phyloP scores from a whole-genome alignment of 345 rosid species.

The Eucalyptus curtisii region DNA sequence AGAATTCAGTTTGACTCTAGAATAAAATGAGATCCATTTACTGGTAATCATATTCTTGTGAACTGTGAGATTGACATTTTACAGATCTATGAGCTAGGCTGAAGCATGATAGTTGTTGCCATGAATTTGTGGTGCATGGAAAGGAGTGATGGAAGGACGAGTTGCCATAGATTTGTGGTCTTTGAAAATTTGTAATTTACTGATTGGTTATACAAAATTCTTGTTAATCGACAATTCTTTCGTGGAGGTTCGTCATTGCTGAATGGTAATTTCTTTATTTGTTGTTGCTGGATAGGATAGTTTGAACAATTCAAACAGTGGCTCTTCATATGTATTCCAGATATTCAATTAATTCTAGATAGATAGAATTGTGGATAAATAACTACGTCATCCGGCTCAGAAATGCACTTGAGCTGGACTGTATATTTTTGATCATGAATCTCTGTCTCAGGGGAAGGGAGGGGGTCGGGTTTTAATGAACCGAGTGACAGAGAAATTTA shows the following conservation, averaged over 20 bases:
- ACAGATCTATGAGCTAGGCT: too few species aligned
- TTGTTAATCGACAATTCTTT: neutral
- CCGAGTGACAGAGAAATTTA: neutral
- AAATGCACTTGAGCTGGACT: neutral
- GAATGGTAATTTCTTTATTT: neutral
- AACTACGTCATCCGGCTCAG: neutral
- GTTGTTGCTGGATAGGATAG: neutral
- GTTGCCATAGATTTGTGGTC: too few species aligned
- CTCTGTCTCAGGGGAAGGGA: neutral
- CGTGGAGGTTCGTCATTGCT: neutral
- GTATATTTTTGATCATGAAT: neutral
- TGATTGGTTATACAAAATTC: too few species aligned
- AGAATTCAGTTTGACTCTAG: neutral
- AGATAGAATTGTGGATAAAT: neutral
- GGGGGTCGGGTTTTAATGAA: neutral
- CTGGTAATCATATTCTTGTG: neutral
- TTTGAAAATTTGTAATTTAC: too few species aligned
- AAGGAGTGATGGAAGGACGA: too few species aligned
- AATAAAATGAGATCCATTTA: neutral
- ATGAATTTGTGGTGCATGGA: too few species aligned
- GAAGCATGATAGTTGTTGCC: too few species aligned
- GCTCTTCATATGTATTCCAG: neutral
- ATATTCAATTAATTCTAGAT: neutral
- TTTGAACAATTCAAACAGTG: neutral
- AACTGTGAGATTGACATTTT: neutral